phyloP scores from a whole-genome alignment of 805 yeast species.

The Nakazawaea ishiwadae region DNA sequence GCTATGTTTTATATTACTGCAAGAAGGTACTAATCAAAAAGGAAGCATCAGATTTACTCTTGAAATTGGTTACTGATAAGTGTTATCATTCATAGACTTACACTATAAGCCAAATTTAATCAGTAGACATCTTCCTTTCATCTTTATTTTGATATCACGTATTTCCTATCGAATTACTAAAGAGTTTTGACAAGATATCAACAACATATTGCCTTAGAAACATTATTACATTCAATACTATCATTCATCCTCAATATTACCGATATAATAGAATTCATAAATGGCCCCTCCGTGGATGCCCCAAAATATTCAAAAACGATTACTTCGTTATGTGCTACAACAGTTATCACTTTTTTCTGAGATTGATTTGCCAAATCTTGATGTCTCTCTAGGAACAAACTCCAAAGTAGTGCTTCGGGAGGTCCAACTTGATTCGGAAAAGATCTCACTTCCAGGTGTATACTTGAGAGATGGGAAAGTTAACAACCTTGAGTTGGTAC shows the following conservation, averaged over 20 bases:
- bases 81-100: too few species aligned
- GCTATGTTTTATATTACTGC: too few species aligned
- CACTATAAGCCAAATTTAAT: too few species aligned
- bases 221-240: not conserved
- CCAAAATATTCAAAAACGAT: slow-evolving; percentile 77
- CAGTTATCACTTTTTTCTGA: slow-evolving; percentile 80
- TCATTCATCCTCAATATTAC: not conserved
- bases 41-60: too few species aligned
- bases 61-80: too few species aligned
- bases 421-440: slow-evolving; percentile 69
- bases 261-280: too few species aligned
- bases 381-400: slow-evolving; percentile 66
- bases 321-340: slow-evolving; percentile 73
- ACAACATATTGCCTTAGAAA: not conserved
- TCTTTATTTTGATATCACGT: too few species aligned
- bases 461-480: slow-evolving; percentile 59
- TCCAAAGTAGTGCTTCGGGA: slow-evolving; percentile 47
- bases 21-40: too few species aligned
- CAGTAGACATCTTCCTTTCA: too few species aligned
- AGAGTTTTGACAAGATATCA: too few species aligned
- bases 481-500: slow-evolving; percentile 46
- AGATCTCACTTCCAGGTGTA: slow-evolving; percentile 60
- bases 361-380: slow-evolving; percentile 75
- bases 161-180: too few species aligned
- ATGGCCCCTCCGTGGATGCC: slow-evolving; percentile 64